A percentile compares a stretch with the other conserved stretches of the same genome.
phyloP scores from a whole-genome alignment of 305 asterid species.

The Solanum hybrid region DNA sequence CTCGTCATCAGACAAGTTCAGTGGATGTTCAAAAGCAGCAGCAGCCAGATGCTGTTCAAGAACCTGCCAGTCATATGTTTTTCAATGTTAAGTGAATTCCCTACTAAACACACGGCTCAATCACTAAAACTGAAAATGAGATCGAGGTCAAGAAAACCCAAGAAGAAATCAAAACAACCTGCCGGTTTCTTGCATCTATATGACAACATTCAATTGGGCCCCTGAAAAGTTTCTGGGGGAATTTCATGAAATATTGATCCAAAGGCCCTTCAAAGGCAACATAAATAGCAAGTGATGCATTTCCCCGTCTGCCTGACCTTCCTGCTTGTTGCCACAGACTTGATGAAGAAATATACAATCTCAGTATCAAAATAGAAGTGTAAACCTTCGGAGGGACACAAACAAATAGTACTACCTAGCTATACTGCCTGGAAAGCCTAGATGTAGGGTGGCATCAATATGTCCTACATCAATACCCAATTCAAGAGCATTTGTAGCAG shows the following conservation, averaged over 20 bases:
- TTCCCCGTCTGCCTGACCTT: constrained; percentile 92
- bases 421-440: constrained; percentile 96
- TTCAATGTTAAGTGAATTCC: constrained; percentile 14
- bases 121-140: neutral
- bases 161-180: constrained; percentile 31
- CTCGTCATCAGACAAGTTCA: constrained; percentile 63
- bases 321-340: constrained; percentile 99
- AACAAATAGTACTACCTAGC: constrained; percentile 48
- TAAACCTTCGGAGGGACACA: constrained; percentile 12
- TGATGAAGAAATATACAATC: constrained; percentile 2
- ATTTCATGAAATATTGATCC: constrained; percentile 93
- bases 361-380: neutral
- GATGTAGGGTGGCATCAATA: constrained; percentile 88
- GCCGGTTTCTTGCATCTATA: constrained; percentile 75
- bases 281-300: constrained; percentile 76
- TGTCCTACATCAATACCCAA: constrained; percentile 98
- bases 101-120: neutral
- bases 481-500: constrained; percentile 98
- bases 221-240: constrained; percentile 75
- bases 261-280: constrained; percentile 96
- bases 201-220: constrained; percentile 87
- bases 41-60: constrained; percentile 84
- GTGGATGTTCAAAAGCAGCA: constrained; percentile 84
- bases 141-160: neutral
- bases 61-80: constrained; percentile 57